Base-by-base conservation (phyloP, 192 early-diverging fungal genomes). In the Coemansia sp. region DNA sequence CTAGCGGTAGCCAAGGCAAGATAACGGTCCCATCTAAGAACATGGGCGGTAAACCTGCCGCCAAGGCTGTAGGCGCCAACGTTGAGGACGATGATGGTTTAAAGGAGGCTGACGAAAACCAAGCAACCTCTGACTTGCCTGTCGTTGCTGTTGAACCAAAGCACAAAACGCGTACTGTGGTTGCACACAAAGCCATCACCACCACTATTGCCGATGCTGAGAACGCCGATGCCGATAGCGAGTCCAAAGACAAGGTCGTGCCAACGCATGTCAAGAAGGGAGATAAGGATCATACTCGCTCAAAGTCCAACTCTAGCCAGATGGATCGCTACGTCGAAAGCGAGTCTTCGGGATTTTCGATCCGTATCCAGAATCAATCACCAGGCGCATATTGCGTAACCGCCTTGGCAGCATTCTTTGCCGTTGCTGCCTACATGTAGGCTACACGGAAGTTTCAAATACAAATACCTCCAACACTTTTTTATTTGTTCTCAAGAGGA, bases 321-420 rank as follows among this genome's bases (percentile, higher is more conserved):
- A 43, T 55, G 33, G 43, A 55, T 46, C 42, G 42, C 15, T 46
- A 46, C 27, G 53, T 30, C 6, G 53, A 45, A 5, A 33, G 46
- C 24, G 53, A 55, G 22, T 55, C 53, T 9, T 28, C 18, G 1
- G 53, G 38, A 1, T 15, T 24, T 4, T 44, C 52, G 13, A 25
- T 34, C 20, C 26, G 19, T 17, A 13, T 9, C 5, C 32, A 9
- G 30, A 29, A 18, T 13, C 26, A 11, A 6, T 27, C 5, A 19
- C 19, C 8, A 15, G 29, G 30, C 30, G 30, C 29, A 30, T 47
- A 47, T 32, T 47, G 46, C 20, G 34, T 28, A 3, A 26, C 18
- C 17, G 46, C 46, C 14, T 11, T 47, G 46, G 46, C 30, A 34
- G 46, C 46, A 8, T 47, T 47, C 30, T 20, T 47, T 18, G 46